Evolutionary conservation across 331 rosid species (phyloP).

Genomic region (Dryas integrifolia): DNA sequence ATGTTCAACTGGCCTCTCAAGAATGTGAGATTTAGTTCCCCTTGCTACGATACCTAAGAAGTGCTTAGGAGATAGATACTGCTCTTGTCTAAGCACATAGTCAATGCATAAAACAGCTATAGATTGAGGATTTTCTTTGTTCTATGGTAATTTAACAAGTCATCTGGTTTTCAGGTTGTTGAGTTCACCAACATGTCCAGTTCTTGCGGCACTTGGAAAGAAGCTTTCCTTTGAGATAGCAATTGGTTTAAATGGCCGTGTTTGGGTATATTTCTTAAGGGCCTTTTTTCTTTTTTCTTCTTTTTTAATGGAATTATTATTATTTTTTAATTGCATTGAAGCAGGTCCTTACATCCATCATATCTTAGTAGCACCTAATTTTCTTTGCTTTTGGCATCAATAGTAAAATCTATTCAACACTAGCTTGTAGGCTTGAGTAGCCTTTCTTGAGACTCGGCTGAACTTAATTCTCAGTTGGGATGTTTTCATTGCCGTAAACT

Average conservation of each 20-base stretch:
- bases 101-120: not conserved
- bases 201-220: constrained; percentile 83
- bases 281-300: not conserved
- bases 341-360: constrained; percentile 5
- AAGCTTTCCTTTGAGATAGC: constrained; percentile 86
- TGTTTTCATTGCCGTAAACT: not conserved
- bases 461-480: not conserved
- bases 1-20: constrained; percentile 79
- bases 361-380: not conserved
- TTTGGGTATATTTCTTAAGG: constrained; percentile 54
- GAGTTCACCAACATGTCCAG: constrained; percentile 76
- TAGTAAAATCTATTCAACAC: not conserved
- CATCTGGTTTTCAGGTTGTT: constrained; percentile 53
- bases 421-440: not conserved
- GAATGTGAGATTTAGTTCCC: constrained; percentile 51
- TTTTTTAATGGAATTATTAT: no score
- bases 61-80: constrained; percentile 2
- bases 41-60: not conserved
- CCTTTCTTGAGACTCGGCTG: not conserved
- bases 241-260: constrained; percentile 86
- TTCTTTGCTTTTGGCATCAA: not conserved
- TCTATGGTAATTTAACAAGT: not conserved
- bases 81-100: not conserved
- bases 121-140: not conserved
- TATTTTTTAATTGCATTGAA: not conserved